Evolutionary conservation across 2,329 filamentous ascomycete species (phyloP), one percentile per base, ranked within the genome.

Genomic region (Epichloe glyceriae): DNA sequence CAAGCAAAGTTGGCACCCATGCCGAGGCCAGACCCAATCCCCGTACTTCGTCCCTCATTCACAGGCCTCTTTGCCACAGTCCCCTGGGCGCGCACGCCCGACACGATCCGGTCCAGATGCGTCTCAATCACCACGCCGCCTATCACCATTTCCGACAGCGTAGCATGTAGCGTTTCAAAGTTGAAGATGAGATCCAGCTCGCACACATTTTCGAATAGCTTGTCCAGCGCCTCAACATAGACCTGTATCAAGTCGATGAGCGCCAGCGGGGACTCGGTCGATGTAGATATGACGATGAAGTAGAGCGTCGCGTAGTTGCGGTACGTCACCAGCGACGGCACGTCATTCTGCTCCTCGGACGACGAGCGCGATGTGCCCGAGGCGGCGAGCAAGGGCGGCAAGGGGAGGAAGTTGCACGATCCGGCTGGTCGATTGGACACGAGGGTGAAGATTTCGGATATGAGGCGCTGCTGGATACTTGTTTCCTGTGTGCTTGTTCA

Each of bases 111-210:
- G 52, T 95, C 89, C 54, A 95, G 70, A 60, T 85, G 88, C 34
- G 91, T 96, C 72, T 97, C 91, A 22, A 97, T 83, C 15, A 97
- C 91, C 14, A 96, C 88, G 1, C 91, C 91, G 14, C 91, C 91
- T 15, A 95, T 87, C 51, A 97, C 86, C 88, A 97, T 95, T 74
- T 97, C 91, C 52, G 82, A 83, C 10, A 97, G 73, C 15, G 89
- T 83, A 8, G 91, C 86, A 72, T 98, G 93, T 61, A 98, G 75
- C 15, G 89, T 94, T 76, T 98, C 93, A 61, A 95, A 98, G 66
- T 97, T 97, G 73, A 98, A 98, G 67, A 98, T 98, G 59, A 98
- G 77, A 67, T 98, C 90, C 51, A 98, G 75, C 73, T 98, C 93
- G 76, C 93, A 98, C 10, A 98, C 93, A 65, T 98, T 96, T 71